Percentiles rank a stretch among this genome's conserved stretches.
Evolutionary conservation across 2,329 filamentous ascomycete species (phyloP).

Genomic region (Aschersonia sp.): DNA sequence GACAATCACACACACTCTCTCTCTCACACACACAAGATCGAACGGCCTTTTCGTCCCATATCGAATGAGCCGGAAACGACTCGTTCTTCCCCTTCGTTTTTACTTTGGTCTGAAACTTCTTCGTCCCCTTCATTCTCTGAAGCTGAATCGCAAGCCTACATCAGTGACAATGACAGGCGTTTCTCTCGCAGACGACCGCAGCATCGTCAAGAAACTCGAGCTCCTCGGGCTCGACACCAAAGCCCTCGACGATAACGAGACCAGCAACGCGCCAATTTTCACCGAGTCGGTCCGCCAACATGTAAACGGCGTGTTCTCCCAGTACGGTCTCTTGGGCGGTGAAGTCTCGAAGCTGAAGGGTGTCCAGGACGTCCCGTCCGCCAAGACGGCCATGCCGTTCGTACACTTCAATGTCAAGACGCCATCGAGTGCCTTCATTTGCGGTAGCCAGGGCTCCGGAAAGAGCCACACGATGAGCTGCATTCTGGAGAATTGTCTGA

Average conservation of each 20-base stretch:
- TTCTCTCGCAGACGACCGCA: background rate
- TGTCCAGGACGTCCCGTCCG: no score
- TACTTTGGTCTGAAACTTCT: no score
- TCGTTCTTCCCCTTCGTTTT: no score
- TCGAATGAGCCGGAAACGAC: no score
- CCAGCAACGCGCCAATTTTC: constrained; percentile 7
- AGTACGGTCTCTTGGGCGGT: constrained; percentile 9
- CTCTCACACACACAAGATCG: no score
- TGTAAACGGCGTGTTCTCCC: constrained; percentile 1
- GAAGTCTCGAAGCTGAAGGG: constrained; percentile 1
- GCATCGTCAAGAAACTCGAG: background rate
- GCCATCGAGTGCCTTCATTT: constrained; percentile 47
- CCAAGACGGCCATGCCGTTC: constrained; percentile 8
- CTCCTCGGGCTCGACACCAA: constrained; percentile 1
- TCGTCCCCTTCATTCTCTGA: background rate
- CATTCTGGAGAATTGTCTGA: constrained; percentile 41
- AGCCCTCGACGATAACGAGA: constrained; percentile 4
- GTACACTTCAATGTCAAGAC: constrained; percentile 30
- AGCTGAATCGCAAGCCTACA: background rate
- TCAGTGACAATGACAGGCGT: background rate
- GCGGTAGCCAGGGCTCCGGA: constrained; percentile 48
- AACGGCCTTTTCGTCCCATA: no score
- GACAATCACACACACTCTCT: no score
- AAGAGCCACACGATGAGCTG: constrained; percentile 48
- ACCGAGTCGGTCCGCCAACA: constrained; percentile 5